These are phyloP conservation scores for Xylaria acuta DNA, from an alignment of 495 filamentous ascomycete genomes.

Conservation along the genomic window DNA sequence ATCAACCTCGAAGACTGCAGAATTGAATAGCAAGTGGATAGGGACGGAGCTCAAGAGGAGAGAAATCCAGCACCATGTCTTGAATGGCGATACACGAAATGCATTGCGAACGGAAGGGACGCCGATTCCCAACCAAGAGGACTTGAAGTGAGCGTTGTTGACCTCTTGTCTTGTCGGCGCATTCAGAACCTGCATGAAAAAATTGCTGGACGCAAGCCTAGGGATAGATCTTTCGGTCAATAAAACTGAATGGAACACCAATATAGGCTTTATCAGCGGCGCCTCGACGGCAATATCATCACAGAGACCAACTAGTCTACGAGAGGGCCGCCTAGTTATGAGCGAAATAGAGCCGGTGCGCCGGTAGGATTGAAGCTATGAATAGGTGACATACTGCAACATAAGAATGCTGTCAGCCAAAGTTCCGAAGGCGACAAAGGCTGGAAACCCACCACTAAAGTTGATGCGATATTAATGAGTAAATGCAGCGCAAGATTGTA, in stretches of 20 bases:
- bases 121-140: background rate
- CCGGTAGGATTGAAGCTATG: background rate
- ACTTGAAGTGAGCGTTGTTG: background rate
- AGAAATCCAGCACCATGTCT: background rate
- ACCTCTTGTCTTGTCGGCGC: background rate
- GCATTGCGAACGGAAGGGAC: background rate
- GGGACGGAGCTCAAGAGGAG: slow-evolving; percentile 38
- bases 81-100: background rate
- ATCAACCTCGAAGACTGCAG: slow-evolving; percentile 32
- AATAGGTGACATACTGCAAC: background rate
- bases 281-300: too few relatives aligned
- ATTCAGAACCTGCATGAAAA: too few relatives aligned
- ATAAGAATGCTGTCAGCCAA: background rate
- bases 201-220: background rate
- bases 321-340: too few relatives aligned
- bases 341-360: background rate
- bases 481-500: background rate
- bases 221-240: background rate
- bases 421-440: background rate
- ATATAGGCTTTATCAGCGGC: background rate
- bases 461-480: background rate
- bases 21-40: slow-evolving; percentile 42
- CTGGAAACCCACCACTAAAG: background rate
- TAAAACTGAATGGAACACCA: background rate
- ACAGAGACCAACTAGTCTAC: too few relatives aligned